Conservation (phyloP, 805 yeast species). For the Limtongia smithiae region DNA sequence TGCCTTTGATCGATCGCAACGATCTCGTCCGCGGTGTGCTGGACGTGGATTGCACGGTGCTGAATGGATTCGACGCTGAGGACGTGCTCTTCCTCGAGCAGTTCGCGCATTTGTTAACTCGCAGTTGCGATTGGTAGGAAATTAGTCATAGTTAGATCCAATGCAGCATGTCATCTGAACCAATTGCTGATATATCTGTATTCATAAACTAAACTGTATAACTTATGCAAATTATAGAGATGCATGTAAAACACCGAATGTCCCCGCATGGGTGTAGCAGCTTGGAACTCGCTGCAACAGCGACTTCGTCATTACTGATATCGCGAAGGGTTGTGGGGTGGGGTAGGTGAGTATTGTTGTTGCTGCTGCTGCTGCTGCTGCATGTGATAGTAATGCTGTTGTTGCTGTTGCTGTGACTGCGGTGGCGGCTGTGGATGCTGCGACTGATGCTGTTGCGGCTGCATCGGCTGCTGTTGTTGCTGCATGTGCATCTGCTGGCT, state of each 20-base stretch:
- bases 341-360: background rate
- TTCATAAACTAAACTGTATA: no score
- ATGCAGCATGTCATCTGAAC: no score
- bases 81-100: slow-evolving; percentile 61
- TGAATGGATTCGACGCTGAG: slow-evolving; percentile 60
- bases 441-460: background rate
- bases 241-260: no score
- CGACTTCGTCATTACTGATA: background rate
- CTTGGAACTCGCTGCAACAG: background rate
- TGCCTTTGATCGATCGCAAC: slow-evolving; percentile 57
- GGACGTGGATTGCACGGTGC: slow-evolving; percentile 74
- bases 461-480: background rate
- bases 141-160: background rate
- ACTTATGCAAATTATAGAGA: no score
- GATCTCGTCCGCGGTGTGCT: slow-evolving; percentile 65
- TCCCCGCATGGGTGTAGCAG: no score
- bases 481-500: background rate
- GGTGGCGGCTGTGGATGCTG: background rate
- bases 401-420: background rate
- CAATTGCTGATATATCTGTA: background rate
- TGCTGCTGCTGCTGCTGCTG: slow-evolving; percentile 1
- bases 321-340: background rate
- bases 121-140: slow-evolving; percentile 51
- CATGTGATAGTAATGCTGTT: background rate
- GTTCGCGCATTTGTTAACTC: slow-evolving; percentile 52